Evolutionary conservation across 306 rosid species (phyloP).

Genomic region (cucumber (Cucumis sativus)): DNA sequence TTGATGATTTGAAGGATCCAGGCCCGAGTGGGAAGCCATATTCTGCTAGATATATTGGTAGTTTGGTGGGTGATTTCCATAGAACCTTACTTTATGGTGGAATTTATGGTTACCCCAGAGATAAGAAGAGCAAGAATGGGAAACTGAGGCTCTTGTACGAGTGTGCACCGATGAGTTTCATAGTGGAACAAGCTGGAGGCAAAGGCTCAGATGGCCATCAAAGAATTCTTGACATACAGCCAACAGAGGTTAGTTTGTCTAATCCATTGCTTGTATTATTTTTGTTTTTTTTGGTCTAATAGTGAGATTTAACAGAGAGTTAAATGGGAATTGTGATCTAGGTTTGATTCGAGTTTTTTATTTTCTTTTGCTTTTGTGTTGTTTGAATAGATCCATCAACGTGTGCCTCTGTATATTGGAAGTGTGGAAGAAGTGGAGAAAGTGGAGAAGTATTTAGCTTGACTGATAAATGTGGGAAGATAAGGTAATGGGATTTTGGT

Average conservation of each 20-base stretch:
- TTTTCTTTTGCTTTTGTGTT: neutral
- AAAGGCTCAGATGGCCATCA: constrained; percentile 86
- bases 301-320: neutral
- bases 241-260: constrained; percentile 47
- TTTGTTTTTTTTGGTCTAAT: too few species aligned
- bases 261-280: neutral
- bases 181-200: constrained; percentile 97
- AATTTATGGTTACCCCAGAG: constrained; percentile 90
- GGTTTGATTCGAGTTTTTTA: neutral
- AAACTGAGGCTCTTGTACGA: constrained; percentile 89
- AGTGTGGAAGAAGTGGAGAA: constrained; percentile 85
- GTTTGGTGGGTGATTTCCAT: constrained; percentile 92
- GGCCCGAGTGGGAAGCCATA: constrained; percentile 92
- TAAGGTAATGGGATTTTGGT: neutral
- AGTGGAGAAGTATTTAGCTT: constrained; percentile 78
- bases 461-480: constrained; percentile 1
- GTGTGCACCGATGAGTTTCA: constrained; percentile 98
- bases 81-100: constrained; percentile 89
- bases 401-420: constrained; percentile 86
- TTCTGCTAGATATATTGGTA: constrained; percentile 89
- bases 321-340: neutral
- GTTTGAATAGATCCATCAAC: constrained; percentile 71
- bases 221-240: constrained; percentile 83
- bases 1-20: constrained; percentile 82
- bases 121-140: constrained; percentile 94